Evolutionary conservation across 768 basidiomycete genomes (phyloP).

Genomic region (Podaxis sp.): DNA sequence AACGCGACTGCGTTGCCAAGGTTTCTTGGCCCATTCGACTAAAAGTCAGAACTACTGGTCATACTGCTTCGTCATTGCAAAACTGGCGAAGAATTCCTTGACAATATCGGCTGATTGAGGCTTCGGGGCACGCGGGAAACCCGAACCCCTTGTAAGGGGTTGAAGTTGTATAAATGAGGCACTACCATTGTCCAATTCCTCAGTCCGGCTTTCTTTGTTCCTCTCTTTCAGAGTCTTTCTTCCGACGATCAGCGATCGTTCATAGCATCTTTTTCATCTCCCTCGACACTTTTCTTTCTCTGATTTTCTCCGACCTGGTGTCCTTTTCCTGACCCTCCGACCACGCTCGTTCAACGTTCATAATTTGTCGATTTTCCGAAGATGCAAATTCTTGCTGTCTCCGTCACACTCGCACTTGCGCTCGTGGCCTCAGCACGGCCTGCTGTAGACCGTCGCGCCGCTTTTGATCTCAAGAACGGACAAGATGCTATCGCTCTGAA

Average conservation of each 20-base stretch:
- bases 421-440: constrained; percentile 35
- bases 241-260: constrained; percentile 28
- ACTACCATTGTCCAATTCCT: constrained; percentile 13
- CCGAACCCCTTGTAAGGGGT: background rate
- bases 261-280: constrained; percentile 12
- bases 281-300: background rate
- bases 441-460: constrained; percentile 25
- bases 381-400: constrained; percentile 38
- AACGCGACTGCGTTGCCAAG: background rate
- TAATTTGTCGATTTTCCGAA: background rate
- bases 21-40: background rate
- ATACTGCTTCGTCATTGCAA: no score
- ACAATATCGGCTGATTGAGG: no score
- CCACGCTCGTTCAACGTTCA: constrained; percentile 1
- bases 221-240: constrained; percentile 13
- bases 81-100: no score
- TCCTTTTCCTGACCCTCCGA: constrained; percentile 23
- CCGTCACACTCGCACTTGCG: constrained; percentile 35
- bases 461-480: constrained; percentile 38
- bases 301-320: constrained; percentile 26
- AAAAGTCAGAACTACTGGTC: constrained; percentile 31
- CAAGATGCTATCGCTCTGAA: constrained; percentile 41
- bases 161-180: constrained; percentile 38
- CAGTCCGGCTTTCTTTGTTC: constrained; percentile 15
- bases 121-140: no score